These are phyloP conservation scores for Hirsutella rhossiliensis DNA, from an alignment of 2,329 filamentous ascomycete genomes.

Conservation along the genomic window DNA sequence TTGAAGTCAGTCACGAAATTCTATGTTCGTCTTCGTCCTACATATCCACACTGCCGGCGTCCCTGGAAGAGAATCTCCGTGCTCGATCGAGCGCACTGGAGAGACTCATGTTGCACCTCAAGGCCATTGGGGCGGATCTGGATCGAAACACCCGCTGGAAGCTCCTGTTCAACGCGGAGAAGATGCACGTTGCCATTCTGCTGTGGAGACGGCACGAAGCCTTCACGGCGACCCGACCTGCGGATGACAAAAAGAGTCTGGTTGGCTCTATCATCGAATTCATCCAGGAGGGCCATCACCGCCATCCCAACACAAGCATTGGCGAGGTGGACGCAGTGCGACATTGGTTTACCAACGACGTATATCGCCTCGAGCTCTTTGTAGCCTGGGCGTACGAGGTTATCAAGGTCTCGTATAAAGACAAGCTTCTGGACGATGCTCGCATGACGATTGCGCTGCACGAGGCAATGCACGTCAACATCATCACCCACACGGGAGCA, in stretches of 20 bases:
- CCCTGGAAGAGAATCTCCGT: constrained; percentile 70
- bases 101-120: constrained; percentile 61
- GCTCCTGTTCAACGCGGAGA: constrained; percentile 82
- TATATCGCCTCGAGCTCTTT: constrained; percentile 60
- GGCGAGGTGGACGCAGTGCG: constrained; percentile 70
- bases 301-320: constrained; percentile 46
- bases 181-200: constrained; percentile 64
- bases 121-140: constrained; percentile 51
- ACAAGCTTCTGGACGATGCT: constrained; percentile 41
- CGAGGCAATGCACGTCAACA: constrained; percentile 56
- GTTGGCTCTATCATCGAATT: constrained; percentile 63
- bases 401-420: constrained; percentile 60
- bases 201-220: constrained; percentile 75
- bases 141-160: constrained; percentile 62
- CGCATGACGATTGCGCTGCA: constrained; percentile 43
- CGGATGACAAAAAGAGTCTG: constrained; percentile 54
- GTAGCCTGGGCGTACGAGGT: constrained; percentile 70
- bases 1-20: constrained; percentile 71
- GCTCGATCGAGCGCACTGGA: constrained; percentile 62
- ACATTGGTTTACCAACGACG: constrained; percentile 76
- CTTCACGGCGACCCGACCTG: constrained; percentile 46
- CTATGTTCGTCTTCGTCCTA: constrained; percentile 64
- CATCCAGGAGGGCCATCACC: constrained; percentile 62
- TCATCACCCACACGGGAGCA: constrained; percentile 43
- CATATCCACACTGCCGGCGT: constrained; percentile 60